phyloP scores from a whole-genome alignment of 768 basidiomycete genomes.

The Coprinellus micaceus region DNA sequence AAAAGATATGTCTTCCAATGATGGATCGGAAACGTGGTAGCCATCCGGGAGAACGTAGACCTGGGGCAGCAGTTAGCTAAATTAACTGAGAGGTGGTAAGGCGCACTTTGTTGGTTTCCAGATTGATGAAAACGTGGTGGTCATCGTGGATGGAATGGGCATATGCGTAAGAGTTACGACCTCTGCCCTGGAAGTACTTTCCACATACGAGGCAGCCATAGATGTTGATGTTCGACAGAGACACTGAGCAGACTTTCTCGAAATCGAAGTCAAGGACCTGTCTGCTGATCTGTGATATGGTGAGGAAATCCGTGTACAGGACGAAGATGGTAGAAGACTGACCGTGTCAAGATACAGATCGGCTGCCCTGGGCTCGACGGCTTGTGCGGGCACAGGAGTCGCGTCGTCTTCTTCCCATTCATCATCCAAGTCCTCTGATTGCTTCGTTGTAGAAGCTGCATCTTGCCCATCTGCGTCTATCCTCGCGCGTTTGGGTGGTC shows the following conservation, averaged over 20 bases:
- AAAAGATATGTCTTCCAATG: constrained; percentile 89
- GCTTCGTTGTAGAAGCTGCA: constrained; percentile 6
- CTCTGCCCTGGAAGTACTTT: constrained; percentile 97
- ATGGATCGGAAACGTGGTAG: constrained; percentile 94
- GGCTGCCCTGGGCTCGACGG: constrained; percentile 50
- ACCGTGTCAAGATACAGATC: constrained; percentile 96
- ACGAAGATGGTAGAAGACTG: constrained; percentile 27
- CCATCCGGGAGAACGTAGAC: constrained; percentile 97
- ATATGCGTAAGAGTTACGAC: constrained; percentile 91
- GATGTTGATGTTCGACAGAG: constrained; percentile 92
- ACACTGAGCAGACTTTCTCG: constrained; percentile 97
- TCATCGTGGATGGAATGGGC: constrained; percentile 96
- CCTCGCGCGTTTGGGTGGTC: constrained; percentile 37
- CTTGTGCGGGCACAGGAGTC: constrained; percentile 14
- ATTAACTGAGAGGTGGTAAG: constrained; percentile 12
- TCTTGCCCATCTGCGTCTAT: constrained; percentile 14
- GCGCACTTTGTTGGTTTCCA: constrained; percentile 85
- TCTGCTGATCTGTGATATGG: constrained; percentile 71
- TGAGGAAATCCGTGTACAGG: constrained; percentile 9
- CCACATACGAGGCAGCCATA: constrained; percentile 98
- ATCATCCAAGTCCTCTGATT: constrained; percentile 26
- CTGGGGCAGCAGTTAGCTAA: constrained; percentile 37
- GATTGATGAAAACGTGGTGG: constrained; percentile 97
- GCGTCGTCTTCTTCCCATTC: constrained; percentile 30
- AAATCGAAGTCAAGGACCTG: constrained; percentile 95